These are phyloP conservation scores for Arctium minus DNA, from an alignment of 129 eudicot species.

Conservation along the genomic window DNA sequence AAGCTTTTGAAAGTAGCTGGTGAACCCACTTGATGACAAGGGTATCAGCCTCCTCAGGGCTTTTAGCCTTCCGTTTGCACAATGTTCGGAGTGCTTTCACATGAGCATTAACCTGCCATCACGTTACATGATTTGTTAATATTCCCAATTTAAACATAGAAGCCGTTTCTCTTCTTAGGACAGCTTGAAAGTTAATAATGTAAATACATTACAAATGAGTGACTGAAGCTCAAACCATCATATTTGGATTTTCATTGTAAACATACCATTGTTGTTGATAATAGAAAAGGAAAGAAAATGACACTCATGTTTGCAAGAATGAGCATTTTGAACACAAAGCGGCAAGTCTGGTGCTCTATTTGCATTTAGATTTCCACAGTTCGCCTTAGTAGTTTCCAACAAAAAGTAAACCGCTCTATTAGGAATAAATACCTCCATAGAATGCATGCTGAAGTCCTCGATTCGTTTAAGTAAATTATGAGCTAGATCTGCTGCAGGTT, in stretches of 20 bases:
- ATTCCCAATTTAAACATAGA: neutral
- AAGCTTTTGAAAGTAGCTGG: conserved; percentile 75
- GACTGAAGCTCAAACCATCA: neutral
- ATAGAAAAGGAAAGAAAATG: neutral
- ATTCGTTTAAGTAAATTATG: conserved; percentile 78
- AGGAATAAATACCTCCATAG: conserved; percentile 68
- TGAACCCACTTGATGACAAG: conserved; percentile 69
- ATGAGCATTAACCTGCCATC: conserved; percentile 84
- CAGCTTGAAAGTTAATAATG: neutral
- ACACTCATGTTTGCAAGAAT: neutral
- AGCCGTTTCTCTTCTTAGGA: neutral
- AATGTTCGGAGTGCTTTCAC: conserved; percentile 83
- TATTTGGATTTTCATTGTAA: neutral
- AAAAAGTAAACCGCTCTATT: neutral
- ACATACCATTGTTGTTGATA: neutral
- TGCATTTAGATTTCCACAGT: neutral
- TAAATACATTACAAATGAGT: neutral
- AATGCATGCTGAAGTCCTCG: conserved; percentile 87
- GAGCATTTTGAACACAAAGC: neutral
- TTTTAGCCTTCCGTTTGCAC: conserved; percentile 75
- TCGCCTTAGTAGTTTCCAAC: neutral
- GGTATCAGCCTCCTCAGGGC: conserved; percentile 63
- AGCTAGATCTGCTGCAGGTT: conserved; percentile 90
- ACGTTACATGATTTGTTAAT: conserved; percentile 6
- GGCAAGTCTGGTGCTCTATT: neutral